phyloP scores from a whole-genome alignment of 2,329 filamentous ascomycete species.

The Neofusicoccum umdonicola region DNA sequence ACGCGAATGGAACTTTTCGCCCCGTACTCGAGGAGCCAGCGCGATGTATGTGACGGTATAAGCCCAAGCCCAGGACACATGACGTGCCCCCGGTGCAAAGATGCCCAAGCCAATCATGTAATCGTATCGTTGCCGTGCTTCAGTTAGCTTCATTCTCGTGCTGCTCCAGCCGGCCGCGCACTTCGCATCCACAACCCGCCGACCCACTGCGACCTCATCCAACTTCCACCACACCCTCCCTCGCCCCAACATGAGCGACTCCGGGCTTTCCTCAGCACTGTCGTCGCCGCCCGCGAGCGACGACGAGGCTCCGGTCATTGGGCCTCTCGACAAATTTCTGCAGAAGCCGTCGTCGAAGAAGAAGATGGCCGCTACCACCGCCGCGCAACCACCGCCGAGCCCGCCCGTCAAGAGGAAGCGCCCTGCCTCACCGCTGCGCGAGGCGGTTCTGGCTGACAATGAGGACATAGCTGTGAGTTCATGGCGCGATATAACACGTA shows the following conservation, averaged over 20 bases:
- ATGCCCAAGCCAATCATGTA: constrained; percentile 17
- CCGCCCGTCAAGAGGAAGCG: constrained; percentile 65
- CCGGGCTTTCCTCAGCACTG: constrained; percentile 54
- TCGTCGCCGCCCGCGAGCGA: constrained; percentile 60
- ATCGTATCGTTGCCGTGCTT: constrained; percentile 18
- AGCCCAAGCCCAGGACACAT: constrained; percentile 4
- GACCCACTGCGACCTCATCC: constrained; percentile 9
- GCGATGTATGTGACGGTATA: background rate
- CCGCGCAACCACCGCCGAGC: constrained; percentile 42
- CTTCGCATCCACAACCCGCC: constrained; percentile 16
- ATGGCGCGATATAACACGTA: constrained; percentile 38
- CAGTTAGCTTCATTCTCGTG: constrained; percentile 15
- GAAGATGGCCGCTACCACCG: constrained; percentile 33
- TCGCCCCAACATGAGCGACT: constrained; percentile 50
- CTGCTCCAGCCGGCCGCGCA: constrained; percentile 14
- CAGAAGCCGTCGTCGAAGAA: constrained; percentile 30
- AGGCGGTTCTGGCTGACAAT: constrained; percentile 87
- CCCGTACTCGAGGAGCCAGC: background rate
- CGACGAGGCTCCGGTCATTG: constrained; percentile 48
- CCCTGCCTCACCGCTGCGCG: constrained; percentile 83
- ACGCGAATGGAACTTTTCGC: background rate
- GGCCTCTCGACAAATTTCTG: constrained; percentile 25
- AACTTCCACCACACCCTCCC: background rate
- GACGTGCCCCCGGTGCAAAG: background rate
- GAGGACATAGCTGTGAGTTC: constrained; percentile 83